Evolutionary conservation across 2,329 filamentous ascomycete species (phyloP).

Genomic region (Penicillium sp.): DNA sequence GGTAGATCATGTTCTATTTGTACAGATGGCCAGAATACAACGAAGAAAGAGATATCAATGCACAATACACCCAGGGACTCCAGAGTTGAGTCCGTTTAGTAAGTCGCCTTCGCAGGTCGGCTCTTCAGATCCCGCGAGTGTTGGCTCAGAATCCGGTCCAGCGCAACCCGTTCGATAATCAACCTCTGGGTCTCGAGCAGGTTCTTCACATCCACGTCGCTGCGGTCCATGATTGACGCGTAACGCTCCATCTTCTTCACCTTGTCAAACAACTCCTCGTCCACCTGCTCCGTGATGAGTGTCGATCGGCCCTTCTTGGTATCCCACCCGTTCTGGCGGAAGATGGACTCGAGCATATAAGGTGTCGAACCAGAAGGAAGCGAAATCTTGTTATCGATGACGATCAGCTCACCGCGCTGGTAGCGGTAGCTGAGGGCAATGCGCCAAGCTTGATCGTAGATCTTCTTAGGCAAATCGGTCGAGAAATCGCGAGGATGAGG

Average conservation of each 20-base stretch:
- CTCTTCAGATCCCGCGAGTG: conserved; percentile 53
- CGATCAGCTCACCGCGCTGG: conserved; percentile 77
- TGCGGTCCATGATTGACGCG: conserved; percentile 65
- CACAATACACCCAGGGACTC: conserved; percentile 1
- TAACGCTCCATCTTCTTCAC: conserved; percentile 64
- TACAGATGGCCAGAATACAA: conserved; percentile 27
- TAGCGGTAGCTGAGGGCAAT: conserved; percentile 92
- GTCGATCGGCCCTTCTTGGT: conserved; percentile 66
- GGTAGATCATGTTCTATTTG: conserved; percentile 30
- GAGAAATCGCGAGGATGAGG: conserved; percentile 89
- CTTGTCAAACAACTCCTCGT: conserved; percentile 64
- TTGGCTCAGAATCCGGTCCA: conserved; percentile 69
- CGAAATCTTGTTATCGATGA: conserved; percentile 75
- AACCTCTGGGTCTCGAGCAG: conserved; percentile 79
- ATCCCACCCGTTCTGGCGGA: conserved; percentile 70
- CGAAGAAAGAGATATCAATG: conserved; percentile 8
- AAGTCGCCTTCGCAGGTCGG: conserved; percentile 34
- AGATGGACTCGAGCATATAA: conserved; percentile 64
- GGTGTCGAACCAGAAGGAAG: conserved; percentile 54
- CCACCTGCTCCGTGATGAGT: conserved; percentile 64
- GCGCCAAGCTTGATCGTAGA: conserved; percentile 94
- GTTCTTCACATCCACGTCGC: conserved; percentile 95
- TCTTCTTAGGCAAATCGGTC: conserved; percentile 77
- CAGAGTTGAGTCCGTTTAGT: conserved; percentile 18
- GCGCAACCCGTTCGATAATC: conserved; percentile 78